Conservation (phyloP, 2,329 filamentous ascomycete species). For the Aspergillus quadrilineatus region DNA sequence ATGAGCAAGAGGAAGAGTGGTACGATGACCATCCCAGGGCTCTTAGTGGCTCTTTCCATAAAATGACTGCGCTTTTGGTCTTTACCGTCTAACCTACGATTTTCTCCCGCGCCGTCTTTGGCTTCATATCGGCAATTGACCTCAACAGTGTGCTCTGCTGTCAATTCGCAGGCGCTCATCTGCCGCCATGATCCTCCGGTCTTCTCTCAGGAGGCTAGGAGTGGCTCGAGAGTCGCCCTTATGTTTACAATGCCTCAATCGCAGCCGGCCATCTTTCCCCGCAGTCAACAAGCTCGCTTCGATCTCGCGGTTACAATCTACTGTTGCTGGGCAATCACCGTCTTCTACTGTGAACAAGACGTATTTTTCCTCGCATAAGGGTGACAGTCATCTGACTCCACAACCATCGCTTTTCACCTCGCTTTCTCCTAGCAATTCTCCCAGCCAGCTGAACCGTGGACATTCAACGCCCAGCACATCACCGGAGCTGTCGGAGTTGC, state of each 20-base stretch:
- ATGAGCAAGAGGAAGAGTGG: neutral
- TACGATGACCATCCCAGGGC: neutral
- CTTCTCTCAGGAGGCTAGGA: slow-evolving; percentile 35
- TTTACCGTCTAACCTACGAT: slow-evolving; percentile 28
- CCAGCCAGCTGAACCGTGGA: slow-evolving; percentile 14
- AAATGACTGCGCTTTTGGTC: slow-evolving; percentile 29
- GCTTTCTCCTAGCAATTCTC: slow-evolving; percentile 25
- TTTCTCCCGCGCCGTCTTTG: slow-evolving; percentile 18
- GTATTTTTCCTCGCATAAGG: slow-evolving; percentile 41
- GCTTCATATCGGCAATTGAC: slow-evolving; percentile 3
- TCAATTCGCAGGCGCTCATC: slow-evolving; percentile 1
- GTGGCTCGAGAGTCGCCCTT: slow-evolving; percentile 30
- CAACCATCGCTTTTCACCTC: slow-evolving; percentile 30
- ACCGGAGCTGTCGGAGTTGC: slow-evolving; percentile 34
- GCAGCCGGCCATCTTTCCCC: slow-evolving; percentile 20
- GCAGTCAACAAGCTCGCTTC: slow-evolving; percentile 33
- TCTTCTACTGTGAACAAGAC: slow-evolving; percentile 34
- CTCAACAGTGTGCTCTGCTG: neutral
- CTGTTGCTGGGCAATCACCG: slow-evolving; percentile 26
- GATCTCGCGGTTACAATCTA: slow-evolving; percentile 32
- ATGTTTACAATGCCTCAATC: slow-evolving; percentile 37
- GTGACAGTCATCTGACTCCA: slow-evolving; percentile 18
- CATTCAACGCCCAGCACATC: slow-evolving; percentile 21
- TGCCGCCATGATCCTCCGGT: slow-evolving; percentile 38
- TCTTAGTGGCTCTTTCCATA: slow-evolving; percentile 4